Evolutionary conservation across 345 rosid genomes (phyloP).

Genomic region (Brassica juncea): DNA sequence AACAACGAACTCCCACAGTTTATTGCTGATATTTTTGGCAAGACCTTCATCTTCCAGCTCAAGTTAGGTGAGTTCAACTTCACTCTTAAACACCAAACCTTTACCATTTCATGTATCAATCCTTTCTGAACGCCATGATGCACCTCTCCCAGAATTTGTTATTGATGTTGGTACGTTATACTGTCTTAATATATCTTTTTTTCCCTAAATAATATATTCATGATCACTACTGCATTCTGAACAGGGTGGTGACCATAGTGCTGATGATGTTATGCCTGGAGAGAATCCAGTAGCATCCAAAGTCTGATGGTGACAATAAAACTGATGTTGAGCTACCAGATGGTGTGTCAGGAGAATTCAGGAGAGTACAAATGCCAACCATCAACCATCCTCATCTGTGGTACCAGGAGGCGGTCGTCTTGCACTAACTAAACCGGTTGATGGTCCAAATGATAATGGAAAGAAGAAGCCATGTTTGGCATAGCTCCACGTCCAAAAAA

Average conservation of each 20-base stretch:
- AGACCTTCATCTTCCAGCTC: not conserved
- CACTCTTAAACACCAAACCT: not conserved
- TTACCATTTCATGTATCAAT: not conserved
- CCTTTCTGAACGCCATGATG: not conserved
- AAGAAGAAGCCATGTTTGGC: too few species aligned
- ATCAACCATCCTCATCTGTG: not conserved
- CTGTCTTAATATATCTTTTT: not conserved
- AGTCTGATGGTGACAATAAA: not conserved
- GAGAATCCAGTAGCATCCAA: not conserved
- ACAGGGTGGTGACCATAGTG: not conserved
- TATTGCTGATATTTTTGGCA: not conserved
- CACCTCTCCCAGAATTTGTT: not conserved
- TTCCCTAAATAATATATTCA: not conserved
- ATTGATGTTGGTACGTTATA: not conserved
- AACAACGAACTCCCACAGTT: not conserved
- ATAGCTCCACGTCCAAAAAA: too few species aligned
- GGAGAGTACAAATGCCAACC: not conserved
- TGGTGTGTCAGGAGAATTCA: not conserved
- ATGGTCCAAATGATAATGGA: too few species aligned
- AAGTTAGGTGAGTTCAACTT: not conserved
- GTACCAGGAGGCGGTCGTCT: not conserved
- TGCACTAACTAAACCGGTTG: too few species aligned
- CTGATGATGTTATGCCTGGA: not conserved
- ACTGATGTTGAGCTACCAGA: not conserved
- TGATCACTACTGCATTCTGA: not conserved